phyloP scores from a whole-genome alignment of 352 stramenopile genomes.

The Phytophthora niederhauseri region DNA sequence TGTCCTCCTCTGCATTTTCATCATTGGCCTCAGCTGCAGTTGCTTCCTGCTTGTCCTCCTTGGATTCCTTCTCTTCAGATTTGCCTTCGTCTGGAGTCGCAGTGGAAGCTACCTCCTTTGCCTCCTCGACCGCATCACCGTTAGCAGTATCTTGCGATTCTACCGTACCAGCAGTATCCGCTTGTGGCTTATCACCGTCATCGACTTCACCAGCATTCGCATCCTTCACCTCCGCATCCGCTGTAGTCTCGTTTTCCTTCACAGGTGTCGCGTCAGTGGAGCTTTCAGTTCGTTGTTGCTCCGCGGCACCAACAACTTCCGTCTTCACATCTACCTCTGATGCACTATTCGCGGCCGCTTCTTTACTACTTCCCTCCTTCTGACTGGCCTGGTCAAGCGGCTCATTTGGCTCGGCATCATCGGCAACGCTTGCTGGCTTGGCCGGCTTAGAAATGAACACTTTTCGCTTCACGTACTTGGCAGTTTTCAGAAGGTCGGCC shows the following conservation, averaged over 20 bases:
- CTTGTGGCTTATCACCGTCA: background rate
- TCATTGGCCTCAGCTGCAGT: background rate
- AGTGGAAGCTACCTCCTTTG: background rate
- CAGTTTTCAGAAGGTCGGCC: slow-evolving; percentile 24
- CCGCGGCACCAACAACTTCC: slow-evolving; percentile 19
- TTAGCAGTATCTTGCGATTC: slow-evolving; percentile 1
- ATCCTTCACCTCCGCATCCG: background rate
- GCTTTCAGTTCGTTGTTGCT: background rate
- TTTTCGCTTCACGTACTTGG: slow-evolving; percentile 64
- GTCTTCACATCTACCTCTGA: slow-evolving; percentile 20
- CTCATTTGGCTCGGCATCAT: slow-evolving; percentile 8
- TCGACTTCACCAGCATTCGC: background rate
- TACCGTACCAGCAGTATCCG: background rate
- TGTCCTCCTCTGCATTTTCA: background rate
- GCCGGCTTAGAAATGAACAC: slow-evolving; percentile 32
- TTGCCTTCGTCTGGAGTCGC: background rate
- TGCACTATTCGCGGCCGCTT: slow-evolving; percentile 3
- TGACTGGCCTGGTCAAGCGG: background rate
- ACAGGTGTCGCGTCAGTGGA: background rate
- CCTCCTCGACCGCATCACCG: slow-evolving; percentile 4
- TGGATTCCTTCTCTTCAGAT: background rate
- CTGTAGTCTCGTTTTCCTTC: background rate
- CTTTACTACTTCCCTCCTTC: slow-evolving; percentile 30
- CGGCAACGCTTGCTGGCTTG: background rate
- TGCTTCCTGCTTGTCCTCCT: background rate